Conservation (phyloP, 352 stramenopile species). For the Pythium vanterpoolii region DNA sequence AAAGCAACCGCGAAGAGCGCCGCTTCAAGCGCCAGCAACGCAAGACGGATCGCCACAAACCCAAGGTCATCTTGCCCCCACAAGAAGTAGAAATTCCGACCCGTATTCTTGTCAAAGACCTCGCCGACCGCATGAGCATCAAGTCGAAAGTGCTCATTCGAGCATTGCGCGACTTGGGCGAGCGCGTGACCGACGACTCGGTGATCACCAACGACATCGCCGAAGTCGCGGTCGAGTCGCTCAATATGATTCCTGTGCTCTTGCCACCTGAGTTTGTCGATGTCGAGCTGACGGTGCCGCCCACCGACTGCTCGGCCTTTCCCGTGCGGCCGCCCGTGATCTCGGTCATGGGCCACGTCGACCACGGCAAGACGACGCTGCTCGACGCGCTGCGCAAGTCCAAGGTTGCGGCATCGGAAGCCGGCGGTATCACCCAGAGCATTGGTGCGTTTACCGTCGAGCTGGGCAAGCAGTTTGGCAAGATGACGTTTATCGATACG, state of each 20-base stretch:
- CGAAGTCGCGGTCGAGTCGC: slow-evolving; percentile 76
- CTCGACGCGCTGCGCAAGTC: slow-evolving; percentile 93
- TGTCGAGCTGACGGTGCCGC: slow-evolving; percentile 56
- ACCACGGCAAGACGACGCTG: slow-evolving; percentile 99
- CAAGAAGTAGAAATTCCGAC: slow-evolving; percentile 82
- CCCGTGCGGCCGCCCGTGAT: slow-evolving; percentile 90
- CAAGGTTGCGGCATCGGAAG: slow-evolving; percentile 93
- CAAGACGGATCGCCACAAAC: slow-evolving; percentile 45
- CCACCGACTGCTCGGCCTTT: slow-evolving; percentile 65
- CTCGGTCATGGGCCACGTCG: slow-evolving; percentile 99
- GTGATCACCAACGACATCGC: slow-evolving; percentile 70
- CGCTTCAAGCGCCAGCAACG: slow-evolving; percentile 56
- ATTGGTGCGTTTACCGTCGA: slow-evolving; percentile 97
- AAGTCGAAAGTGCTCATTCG: slow-evolving; percentile 69
- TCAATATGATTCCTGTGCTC: slow-evolving; percentile 85
- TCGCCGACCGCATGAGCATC: slow-evolving; percentile 78
- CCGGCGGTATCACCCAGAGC: slow-evolving; percentile 99
- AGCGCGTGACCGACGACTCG: slow-evolving; percentile 72
- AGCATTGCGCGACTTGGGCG: slow-evolving; percentile 61
- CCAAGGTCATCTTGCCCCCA: slow-evolving; percentile 35
- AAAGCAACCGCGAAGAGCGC: slow-evolving; percentile 62
- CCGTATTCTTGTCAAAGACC: slow-evolving; percentile 64
- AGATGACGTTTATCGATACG: slow-evolving; percentile 98
- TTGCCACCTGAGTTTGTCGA: slow-evolving; percentile 82
- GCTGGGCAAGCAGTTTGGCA: slow-evolving; percentile 80